phyloP scores from a whole-genome alignment of 352 stramenopile genomes.

The Globisporangium middletonii region DNA sequence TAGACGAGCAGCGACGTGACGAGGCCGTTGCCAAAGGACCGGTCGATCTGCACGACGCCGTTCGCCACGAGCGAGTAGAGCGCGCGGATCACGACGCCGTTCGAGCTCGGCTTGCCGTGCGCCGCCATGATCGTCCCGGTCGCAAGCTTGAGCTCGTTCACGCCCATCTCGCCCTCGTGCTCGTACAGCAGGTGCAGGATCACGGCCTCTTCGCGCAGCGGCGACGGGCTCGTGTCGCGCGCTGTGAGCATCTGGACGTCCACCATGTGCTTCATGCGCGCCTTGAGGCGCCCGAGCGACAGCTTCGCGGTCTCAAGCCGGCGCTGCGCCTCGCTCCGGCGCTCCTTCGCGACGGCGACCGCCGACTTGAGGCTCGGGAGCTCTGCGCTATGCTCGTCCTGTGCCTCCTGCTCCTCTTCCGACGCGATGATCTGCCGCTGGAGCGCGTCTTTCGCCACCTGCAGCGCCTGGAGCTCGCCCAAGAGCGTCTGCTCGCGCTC shows the following conservation, averaged over 20 bases:
- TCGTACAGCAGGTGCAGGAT: constrained; percentile 59
- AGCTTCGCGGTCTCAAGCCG: constrained; percentile 35
- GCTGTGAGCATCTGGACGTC: constrained; percentile 51
- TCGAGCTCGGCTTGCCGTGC: constrained; percentile 37
- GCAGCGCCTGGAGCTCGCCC: constrained; percentile 30
- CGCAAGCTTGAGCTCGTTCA: constrained; percentile 56
- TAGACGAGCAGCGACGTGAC: constrained; percentile 62
- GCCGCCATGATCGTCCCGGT: constrained; percentile 32
- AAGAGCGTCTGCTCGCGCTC: constrained; percentile 17
- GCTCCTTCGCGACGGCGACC: constrained; percentile 20
- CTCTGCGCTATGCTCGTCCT: constrained; percentile 28
- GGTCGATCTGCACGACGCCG: constrained; percentile 66
- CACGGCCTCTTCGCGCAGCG: constrained; percentile 46
- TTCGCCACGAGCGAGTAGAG: constrained; percentile 67
- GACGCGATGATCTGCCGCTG: constrained; percentile 39
- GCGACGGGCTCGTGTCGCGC: constrained; percentile 33
- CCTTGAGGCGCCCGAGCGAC: constrained; percentile 36
- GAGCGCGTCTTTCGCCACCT: constrained; percentile 35
- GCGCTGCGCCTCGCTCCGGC: constrained; percentile 17
- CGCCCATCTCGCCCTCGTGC: constrained; percentile 56
- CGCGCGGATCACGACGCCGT: constrained; percentile 40
- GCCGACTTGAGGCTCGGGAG: constrained; percentile 31
- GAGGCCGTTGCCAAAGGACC: constrained; percentile 53
- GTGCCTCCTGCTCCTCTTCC: constrained; percentile 32
- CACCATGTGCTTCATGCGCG: constrained; percentile 65